A percentile compares a stretch with the other conserved stretches of the same genome.
Evolutionary conservation across 345 rosid genomes (phyloP).

Genomic region (Psidium friedrichsthalianum): DNA sequence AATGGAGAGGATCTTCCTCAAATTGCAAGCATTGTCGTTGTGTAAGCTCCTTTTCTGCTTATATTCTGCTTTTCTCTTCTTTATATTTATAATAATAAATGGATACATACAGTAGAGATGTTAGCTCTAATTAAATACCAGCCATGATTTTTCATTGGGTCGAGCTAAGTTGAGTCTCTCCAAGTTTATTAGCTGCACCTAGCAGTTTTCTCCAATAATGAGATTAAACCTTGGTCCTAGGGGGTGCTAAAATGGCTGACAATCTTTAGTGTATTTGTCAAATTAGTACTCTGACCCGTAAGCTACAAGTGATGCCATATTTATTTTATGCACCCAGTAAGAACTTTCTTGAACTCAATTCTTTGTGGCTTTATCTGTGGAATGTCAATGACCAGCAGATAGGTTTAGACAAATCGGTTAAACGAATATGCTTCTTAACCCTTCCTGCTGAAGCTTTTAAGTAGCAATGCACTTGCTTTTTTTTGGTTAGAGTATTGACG

Average conservation of each 20-base stretch:
- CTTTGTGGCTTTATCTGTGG: background rate
- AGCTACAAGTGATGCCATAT: background rate
- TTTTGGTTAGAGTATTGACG: background rate
- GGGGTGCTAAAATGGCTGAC: background rate
- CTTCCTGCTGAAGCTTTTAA: background rate
- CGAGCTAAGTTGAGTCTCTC: background rate
- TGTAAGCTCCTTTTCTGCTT: constrained; percentile 39
- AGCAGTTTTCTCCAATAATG: background rate
- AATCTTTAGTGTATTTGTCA: background rate
- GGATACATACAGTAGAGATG: background rate
- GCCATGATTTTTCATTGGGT: background rate
- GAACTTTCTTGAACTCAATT: background rate
- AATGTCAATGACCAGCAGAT: background rate
- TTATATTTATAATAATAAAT: background rate
- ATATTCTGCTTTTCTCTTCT: background rate
- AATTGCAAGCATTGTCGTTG: constrained; percentile 64
- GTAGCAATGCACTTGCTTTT: background rate
- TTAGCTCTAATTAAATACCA: background rate
- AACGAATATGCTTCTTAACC: background rate
- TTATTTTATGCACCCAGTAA: background rate
- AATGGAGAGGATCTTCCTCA: constrained; percentile 73
- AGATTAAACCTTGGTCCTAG: background rate
- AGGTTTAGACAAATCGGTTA: background rate
- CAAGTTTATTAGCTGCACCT: background rate
- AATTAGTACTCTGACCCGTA: background rate